A percentile compares a stretch with the other conserved stretches of the same genome.
Conservation (phyloP, 306 rosid species). For the Sindora glabra region DNA sequence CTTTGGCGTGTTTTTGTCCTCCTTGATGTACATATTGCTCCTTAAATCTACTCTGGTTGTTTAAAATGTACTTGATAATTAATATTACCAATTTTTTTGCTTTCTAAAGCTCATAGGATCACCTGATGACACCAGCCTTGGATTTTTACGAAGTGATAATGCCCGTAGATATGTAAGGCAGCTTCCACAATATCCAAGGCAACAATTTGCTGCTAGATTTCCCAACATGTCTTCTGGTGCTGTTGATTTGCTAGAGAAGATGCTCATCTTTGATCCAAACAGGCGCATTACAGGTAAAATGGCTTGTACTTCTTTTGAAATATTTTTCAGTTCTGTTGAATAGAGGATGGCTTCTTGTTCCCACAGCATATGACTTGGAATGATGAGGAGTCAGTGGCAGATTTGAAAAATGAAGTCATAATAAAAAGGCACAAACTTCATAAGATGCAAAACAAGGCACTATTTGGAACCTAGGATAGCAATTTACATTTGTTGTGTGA, state of each 20-base stretch:
- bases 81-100: slow-evolving; percentile 12
- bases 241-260: slow-evolving; percentile 77
- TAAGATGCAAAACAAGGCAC: neutral
- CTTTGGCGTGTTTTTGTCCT: neutral
- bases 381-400: neutral
- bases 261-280: slow-evolving; percentile 89
- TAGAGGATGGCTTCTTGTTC: neutral
- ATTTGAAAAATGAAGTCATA: neutral
- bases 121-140: slow-evolving; percentile 92
- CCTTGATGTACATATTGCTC: neutral
- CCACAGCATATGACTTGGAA: neutral
- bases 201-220: slow-evolving; percentile 53
- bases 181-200: slow-evolving; percentile 82
- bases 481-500: too few relatives aligned
- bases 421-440: neutral
- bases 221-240: slow-evolving; percentile 67
- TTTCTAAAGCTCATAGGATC: slow-evolving; percentile 83
- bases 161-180: slow-evolving; percentile 84
- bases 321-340: neutral
- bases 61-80: neutral
- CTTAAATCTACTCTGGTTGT: neutral
- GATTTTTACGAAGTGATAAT: slow-evolving; percentile 86
- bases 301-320: neutral
- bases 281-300: slow-evolving; percentile 84
- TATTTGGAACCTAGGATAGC: too few relatives aligned